A percentile compares a stretch with the other conserved stretches of the same genome.
phyloP scores from a whole-genome alignment of 768 basidiomycete species.

The Leucocoprinus leucothites region DNA sequence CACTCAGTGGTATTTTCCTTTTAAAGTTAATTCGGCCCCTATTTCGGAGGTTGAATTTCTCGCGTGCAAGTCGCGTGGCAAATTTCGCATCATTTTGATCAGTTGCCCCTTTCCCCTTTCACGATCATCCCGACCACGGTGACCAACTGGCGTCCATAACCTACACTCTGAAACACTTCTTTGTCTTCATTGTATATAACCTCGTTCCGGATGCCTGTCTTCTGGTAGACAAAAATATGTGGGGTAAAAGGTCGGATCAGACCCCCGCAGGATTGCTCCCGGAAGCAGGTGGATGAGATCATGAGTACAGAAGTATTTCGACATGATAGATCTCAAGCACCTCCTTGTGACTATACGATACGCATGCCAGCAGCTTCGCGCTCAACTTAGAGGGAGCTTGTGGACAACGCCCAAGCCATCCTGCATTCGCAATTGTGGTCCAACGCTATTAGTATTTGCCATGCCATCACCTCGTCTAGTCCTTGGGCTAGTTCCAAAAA shows the following conservation, averaged over 20 bases:
- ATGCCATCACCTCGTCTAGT: too few species aligned
- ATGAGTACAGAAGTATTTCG: too few species aligned
- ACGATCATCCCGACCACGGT: background rate
- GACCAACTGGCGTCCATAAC: background rate
- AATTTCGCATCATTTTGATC: background rate
- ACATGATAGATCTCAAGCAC: too few species aligned
- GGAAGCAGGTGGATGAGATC: too few species aligned
- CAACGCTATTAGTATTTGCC: too few species aligned
- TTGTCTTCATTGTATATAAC: background rate
- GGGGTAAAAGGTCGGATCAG: slow-evolving; percentile 5
- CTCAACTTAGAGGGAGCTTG: too few species aligned
- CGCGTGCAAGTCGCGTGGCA: slow-evolving; percentile 1
- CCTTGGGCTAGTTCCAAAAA: too few species aligned
- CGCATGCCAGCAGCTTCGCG: too few species aligned
- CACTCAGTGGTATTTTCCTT: background rate
- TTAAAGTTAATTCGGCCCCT: background rate
- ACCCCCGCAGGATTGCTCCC: background rate
- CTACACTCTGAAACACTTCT: background rate
- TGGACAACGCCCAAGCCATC: too few species aligned
- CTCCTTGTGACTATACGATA: too few species aligned
- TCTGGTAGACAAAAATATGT: background rate
- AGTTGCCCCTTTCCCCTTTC: background rate
- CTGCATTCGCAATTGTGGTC: too few species aligned
- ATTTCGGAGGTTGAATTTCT: background rate
- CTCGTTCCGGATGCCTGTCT: background rate